Evolutionary conservation across 352 stramenopile species (phyloP), one percentile per base, ranked within the genome.

Genomic region (Phytopythium oedochilum): DNA sequence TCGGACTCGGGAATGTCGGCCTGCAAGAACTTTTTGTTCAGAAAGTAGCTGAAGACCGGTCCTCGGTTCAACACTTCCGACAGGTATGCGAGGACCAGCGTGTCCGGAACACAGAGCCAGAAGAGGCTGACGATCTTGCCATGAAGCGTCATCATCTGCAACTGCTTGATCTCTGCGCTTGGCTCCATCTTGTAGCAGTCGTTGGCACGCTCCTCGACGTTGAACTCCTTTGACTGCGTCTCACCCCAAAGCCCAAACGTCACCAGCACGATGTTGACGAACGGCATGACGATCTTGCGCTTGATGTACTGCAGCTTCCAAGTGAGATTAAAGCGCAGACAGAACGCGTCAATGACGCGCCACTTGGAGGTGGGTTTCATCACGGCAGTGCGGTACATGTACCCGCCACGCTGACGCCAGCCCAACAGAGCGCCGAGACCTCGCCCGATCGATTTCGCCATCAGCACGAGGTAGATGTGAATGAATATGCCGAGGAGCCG

Each of bases 121-220:
- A 87, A 76, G 1, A 87, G 57, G 60, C 71, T 83, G 26, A 74
- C 61, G 53, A 87, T 79, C 53, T 87, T 87, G 31, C 76, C 76
- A 20, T 87, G 76, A 31, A 87, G 40, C 2, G 76, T 57, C 76
- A 87, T 87, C 73, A 87, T 83, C 55, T 87, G 73, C n/a, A 87
- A 53, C 57, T 87, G 76, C 62, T 83, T 84, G 57, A 74, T 64
- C 35, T 84, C 76, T 0, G 55, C 69, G 35, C 70, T 81, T 11
- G 73, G 76, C 28, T 87, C 76, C 73, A 83, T 81, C 11, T 68
- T 50, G 46, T 78, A 87, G 28, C 73, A 81, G 22, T 70, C 66
- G 34, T 87, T 81, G 2, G 73, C 76, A 5, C 76, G 71, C 32
- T 84, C 71, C 57, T 87, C 66, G 18, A 87, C 64, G 47, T 84